Conservation (phyloP, 257 asterid genomes). For the Capsicum pubescens region DNA sequence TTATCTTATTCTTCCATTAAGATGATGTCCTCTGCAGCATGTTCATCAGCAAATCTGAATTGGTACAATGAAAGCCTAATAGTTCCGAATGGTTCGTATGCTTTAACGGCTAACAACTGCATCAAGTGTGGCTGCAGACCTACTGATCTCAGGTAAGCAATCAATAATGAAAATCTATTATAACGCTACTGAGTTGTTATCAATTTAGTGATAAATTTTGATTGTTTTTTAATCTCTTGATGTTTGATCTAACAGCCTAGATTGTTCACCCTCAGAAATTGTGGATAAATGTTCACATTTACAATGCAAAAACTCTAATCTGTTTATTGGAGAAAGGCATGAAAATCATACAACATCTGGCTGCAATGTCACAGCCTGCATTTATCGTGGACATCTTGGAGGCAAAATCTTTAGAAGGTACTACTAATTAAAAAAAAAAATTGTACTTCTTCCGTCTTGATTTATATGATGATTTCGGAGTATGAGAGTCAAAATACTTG, state of each 20-base stretch:
- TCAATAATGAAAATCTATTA: neutral
- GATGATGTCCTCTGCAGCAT: slow-evolving; percentile 24
- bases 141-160: slow-evolving; percentile 28
- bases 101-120: slow-evolving; percentile 33
- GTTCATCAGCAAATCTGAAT: slow-evolving; percentile 35
- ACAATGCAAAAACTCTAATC: slow-evolving; percentile 35
- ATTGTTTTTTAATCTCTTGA: neutral
- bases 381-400: slow-evolving; percentile 38
- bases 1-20: neutral
- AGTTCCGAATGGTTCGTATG: slow-evolving; percentile 35
- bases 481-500: neutral
- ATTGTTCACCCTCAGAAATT: slow-evolving; percentile 31
- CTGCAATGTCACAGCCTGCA: slow-evolving; percentile 28
- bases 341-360: neutral
- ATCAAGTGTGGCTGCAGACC: slow-evolving; percentile 34
- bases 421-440: neutral
- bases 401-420: slow-evolving; percentile 36
- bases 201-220: neutral
- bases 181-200: neutral
- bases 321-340: slow-evolving; percentile 30
- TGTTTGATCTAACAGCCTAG: slow-evolving; percentile 24
- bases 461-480: neutral
- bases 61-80: slow-evolving; percentile 39
- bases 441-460: neutral
- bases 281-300: slow-evolving; percentile 29